These are phyloP conservation scores for Tricholoma saponaceum DNA, from an alignment of 768 basidiomycete species.

Conservation along the genomic window DNA sequence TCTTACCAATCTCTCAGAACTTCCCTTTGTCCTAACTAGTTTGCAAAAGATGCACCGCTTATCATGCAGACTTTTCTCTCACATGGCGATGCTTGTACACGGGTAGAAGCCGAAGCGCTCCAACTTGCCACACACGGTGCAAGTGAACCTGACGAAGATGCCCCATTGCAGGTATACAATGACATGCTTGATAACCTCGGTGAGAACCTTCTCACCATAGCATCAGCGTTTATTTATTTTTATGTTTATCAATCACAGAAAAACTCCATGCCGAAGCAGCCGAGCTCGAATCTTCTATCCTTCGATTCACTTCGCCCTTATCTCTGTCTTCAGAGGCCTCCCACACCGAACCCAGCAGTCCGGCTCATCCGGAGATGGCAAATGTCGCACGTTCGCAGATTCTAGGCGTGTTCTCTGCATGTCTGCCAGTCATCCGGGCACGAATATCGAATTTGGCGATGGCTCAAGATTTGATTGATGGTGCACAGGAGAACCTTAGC, in stretches of 20 bases:
- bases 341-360: not conserved
- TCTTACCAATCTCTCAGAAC: not conserved
- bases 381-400: constrained; percentile 35
- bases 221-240: constrained; percentile 12
- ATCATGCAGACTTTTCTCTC: constrained; percentile 46
- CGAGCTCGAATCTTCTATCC: constrained; percentile 23
- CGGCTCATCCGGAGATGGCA: constrained; percentile 6
- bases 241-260: constrained; percentile 9
- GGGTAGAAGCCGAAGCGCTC: constrained; percentile 39
- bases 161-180: constrained; percentile 37
- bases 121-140: constrained; percentile 31
- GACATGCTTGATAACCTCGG: constrained; percentile 41
- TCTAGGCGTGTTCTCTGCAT: constrained; percentile 37
- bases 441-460: constrained; percentile 42
- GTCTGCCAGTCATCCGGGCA: constrained; percentile 43
- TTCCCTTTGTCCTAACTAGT: constrained; percentile 20
- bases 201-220: constrained; percentile 22
- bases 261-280: constrained; percentile 18
- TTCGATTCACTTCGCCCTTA: constrained; percentile 14
- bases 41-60: constrained; percentile 39
- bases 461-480: constrained; percentile 47
- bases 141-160: constrained; percentile 28
- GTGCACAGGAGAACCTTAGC: constrained; percentile 46
- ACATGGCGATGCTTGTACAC: constrained; percentile 41
- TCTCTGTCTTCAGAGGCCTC: not conserved